Conservation (phyloP, 2,329 filamentous ascomycete species). For the Arthroderma uncinatum region DNA sequence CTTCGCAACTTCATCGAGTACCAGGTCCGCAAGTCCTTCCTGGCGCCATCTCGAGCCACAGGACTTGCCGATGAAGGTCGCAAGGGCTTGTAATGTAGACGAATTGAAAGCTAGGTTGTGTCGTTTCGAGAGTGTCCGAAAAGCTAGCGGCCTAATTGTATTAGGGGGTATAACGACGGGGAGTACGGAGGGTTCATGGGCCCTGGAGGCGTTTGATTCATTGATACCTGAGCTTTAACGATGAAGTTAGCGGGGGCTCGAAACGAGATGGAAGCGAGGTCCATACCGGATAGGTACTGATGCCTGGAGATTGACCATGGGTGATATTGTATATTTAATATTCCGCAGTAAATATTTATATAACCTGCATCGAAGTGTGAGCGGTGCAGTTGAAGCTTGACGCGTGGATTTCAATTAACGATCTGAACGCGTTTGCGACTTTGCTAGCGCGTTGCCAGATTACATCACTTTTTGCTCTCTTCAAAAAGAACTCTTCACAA, state of each 20-base stretch:
- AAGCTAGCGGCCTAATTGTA: constrained; percentile 78
- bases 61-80: constrained; percentile 80
- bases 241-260: neutral
- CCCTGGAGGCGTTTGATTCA: constrained; percentile 27
- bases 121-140: constrained; percentile 94
- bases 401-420: neutral
- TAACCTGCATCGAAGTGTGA: neutral
- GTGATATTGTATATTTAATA: neutral
- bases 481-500: neutral
- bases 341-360: no score
- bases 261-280: neutral
- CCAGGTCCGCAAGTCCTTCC: constrained; percentile 81
- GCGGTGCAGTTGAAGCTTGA: no score
- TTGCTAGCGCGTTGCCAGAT: neutral
- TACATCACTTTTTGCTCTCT: neutral
- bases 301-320: neutral
- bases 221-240: neutral
- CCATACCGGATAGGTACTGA: neutral
- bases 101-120: constrained; percentile 88
- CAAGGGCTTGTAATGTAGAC: constrained; percentile 70
- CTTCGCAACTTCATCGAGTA: constrained; percentile 82
- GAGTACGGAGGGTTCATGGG: constrained; percentile 52
- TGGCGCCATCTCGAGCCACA: constrained; percentile 96
- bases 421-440: neutral
- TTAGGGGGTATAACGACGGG: constrained; percentile 82